phyloP scores from a whole-genome alignment of 2,329 filamentous ascomycete genomes.

The Apiospora phragmitis region DNA sequence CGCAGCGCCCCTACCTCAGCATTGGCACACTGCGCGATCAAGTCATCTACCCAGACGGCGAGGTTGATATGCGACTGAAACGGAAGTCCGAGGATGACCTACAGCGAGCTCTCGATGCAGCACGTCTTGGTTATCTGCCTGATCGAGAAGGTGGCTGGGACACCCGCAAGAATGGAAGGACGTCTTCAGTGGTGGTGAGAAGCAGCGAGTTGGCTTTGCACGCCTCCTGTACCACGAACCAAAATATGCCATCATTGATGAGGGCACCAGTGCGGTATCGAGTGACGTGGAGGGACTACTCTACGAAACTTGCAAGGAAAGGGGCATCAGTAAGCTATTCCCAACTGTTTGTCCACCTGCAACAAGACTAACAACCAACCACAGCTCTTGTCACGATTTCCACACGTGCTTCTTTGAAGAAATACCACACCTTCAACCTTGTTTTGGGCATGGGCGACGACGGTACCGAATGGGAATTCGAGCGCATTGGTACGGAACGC shows the following conservation, averaged over 20 bases:
- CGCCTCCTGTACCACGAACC: constrained; percentile 93
- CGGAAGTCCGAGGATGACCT: constrained; percentile 78
- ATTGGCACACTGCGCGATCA: constrained; percentile 93
- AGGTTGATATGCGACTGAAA: constrained; percentile 86
- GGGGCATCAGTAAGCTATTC: constrained; percentile 75
- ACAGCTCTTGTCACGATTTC: constrained; percentile 90
- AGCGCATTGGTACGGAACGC: constrained; percentile 87
- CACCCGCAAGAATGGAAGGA: constrained; percentile 98
- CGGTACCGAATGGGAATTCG: constrained; percentile 88
- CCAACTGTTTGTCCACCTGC: background rate
- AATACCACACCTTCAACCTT: constrained; percentile 92
- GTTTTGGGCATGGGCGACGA: constrained; percentile 77
- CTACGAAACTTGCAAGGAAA: constrained; percentile 90
- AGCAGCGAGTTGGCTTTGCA: constrained; percentile 92
- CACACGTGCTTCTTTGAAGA: constrained; percentile 89
- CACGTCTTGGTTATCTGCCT: constrained; percentile 83
- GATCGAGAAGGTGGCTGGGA: constrained; percentile 96
- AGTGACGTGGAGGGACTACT: constrained; percentile 91
- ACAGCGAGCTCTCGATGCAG: constrained; percentile 75
- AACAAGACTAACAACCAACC: constrained; percentile 17
- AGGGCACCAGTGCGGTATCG: constrained; percentile 91
- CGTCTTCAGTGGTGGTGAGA: constrained; percentile 94
- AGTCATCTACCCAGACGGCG: constrained; percentile 95
- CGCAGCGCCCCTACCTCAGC: constrained; percentile 88
- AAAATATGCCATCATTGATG: constrained; percentile 89